A percentile compares a stretch with the other conserved stretches of the same genome.
Conservation (phyloP, 2,329 filamentous ascomycete species). For the Balansia obtecta region DNA sequence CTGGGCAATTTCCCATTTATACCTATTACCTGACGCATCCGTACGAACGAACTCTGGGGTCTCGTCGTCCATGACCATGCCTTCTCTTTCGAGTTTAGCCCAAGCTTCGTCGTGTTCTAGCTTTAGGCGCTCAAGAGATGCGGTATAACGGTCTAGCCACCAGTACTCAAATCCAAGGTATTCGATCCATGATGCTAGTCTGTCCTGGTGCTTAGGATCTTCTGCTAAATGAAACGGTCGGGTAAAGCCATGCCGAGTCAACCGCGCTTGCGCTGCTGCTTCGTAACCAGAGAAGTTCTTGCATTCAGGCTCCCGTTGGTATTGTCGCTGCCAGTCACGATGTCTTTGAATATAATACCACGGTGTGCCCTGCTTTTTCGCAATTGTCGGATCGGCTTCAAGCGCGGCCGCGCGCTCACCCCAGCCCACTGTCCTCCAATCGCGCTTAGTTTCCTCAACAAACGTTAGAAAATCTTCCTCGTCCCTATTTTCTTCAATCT, state of each 20-base stretch:
- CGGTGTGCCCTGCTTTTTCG: neutral
- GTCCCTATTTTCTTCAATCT: conserved; percentile 7
- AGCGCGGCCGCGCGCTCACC: conserved; percentile 1
- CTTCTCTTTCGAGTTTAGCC: conserved; percentile 17
- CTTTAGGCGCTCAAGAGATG: conserved; percentile 11
- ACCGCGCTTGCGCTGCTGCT: conserved; percentile 13
- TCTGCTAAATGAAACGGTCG: conserved; percentile 17
- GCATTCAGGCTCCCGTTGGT: conserved; percentile 9
- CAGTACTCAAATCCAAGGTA: conserved; percentile 20
- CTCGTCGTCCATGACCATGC: conserved; percentile 13
- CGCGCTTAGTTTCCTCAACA: conserved; percentile 6
- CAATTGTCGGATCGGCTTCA: conserved; percentile 6
- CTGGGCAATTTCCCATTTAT: neutral
- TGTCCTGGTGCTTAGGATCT: conserved; percentile 18
- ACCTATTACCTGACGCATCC: neutral
- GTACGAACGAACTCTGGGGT: conserved; percentile 8
- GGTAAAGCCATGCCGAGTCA: conserved; percentile 17
- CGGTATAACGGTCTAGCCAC: conserved; percentile 13
- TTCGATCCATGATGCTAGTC: conserved; percentile 27
- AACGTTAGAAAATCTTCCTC: conserved; percentile 9
- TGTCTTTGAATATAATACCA: conserved; percentile 6
- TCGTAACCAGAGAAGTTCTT: conserved; percentile 14
- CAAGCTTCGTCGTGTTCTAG: conserved; percentile 16
- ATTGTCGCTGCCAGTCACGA: conserved; percentile 5
- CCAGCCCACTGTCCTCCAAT: neutral